Percentiles rank a stretch among this genome's conserved stretches.
phyloP scores from a whole-genome alignment of 768 basidiomycete genomes.

The Pulveroboletus sp. region DNA sequence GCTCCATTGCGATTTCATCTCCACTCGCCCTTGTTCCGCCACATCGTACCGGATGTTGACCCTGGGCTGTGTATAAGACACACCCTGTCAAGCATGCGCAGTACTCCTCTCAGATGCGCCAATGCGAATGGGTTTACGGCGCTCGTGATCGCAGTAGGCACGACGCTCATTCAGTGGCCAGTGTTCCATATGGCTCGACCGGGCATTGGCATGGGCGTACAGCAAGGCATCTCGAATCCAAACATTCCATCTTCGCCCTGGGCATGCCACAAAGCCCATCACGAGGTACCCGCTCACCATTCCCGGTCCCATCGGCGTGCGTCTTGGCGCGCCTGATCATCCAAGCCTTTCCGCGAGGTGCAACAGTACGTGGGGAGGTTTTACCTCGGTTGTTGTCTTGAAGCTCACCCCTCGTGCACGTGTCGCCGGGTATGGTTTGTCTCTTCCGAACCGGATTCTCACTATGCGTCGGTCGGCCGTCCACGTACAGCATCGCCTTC shows the following conservation, averaged over 20 bases:
- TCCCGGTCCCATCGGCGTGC: too few species aligned
- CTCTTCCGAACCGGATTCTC: neutral
- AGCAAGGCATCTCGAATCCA: too few species aligned
- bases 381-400: too few species aligned
- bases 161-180: constrained; percentile 30
- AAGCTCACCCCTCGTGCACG: constrained; percentile 39
- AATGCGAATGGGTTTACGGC: constrained; percentile 39
- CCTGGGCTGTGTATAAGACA: constrained; percentile 29
- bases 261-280: too few species aligned
- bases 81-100: constrained; percentile 33
- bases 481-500: constrained; percentile 27
- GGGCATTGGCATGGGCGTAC: too few species aligned
- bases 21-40: neutral
- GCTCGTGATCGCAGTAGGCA: constrained; percentile 45
- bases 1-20: constrained; percentile 36
- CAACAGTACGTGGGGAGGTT: too few species aligned
- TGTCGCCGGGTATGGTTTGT: neutral
- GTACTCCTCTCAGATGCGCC: constrained; percentile 39
- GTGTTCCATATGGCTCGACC: too few species aligned
- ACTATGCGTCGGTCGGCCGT: constrained; percentile 30
- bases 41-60: neutral
- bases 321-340: too few species aligned
- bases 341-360: too few species aligned
- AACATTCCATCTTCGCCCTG: too few species aligned
- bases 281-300: too few species aligned